Percentiles rank a stretch among this genome's conserved stretches.
Conservation (phyloP, 768 basidiomycete genomes). For the Tylopilus rubrobrunneus region DNA sequence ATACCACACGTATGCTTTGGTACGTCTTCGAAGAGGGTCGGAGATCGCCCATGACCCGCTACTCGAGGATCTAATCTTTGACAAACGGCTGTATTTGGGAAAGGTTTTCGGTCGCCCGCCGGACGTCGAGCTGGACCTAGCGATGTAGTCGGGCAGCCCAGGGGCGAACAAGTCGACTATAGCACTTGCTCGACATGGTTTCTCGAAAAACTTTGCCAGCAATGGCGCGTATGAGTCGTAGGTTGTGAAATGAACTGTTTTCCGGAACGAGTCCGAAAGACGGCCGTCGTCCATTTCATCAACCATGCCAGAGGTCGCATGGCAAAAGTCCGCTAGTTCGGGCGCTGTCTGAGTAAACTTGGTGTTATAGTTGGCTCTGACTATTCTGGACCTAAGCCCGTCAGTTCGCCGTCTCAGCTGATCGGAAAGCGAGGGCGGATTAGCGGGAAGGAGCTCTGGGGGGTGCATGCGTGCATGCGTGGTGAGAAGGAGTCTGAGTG, state of each 20-base stretch:
- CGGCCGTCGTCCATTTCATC: background rate
- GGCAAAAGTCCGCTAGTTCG: background rate
- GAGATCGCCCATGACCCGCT: too few relatives aligned
- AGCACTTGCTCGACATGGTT: background rate
- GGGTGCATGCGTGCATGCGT: too few relatives aligned
- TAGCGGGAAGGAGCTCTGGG: background rate
- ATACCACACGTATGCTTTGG: too few relatives aligned
- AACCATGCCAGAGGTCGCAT: background rate
- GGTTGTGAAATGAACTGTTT: conserved; percentile 8
- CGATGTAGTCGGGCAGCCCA: conserved; percentile 15
- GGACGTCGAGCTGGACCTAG: conserved; percentile 15
- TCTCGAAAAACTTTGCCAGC: conserved; percentile 5
- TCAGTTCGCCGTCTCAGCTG: background rate
- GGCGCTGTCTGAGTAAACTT: conserved; percentile 1
- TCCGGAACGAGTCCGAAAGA: conserved; percentile 8
- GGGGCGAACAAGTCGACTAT: conserved; percentile 13
- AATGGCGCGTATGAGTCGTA: conserved; percentile 18
- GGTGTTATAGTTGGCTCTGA: conserved; percentile 1
- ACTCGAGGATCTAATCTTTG: background rate
- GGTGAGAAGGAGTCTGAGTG: too few relatives aligned
- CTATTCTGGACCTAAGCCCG: background rate
- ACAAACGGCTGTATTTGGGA: conserved; percentile 3
- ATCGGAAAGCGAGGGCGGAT: background rate
- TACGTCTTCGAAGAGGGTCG: too few relatives aligned
- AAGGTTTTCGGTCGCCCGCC: conserved; percentile 12